Base-by-base conservation (phyloP, 306 rosid genomes). In the Prunus fruticosa region DNA sequence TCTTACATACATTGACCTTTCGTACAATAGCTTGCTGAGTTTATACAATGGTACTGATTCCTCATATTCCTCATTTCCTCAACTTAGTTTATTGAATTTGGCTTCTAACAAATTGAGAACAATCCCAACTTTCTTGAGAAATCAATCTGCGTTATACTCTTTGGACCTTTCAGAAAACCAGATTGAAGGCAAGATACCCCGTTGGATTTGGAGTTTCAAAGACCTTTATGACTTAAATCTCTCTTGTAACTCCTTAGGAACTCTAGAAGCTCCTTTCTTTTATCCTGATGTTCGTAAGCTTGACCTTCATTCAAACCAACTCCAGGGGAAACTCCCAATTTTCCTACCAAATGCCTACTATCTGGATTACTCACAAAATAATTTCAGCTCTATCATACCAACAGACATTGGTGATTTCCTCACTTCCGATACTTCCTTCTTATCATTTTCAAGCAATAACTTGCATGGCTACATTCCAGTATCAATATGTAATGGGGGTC, bases 301-400 rank as follows among this genome's bases (percentile, higher is more conserved):
- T 52, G 91, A 87, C 75, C 86, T 89, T 7, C 88, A 79, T 65
- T 45, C 64, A 4, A 89, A 89, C 78, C 58, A 50, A 2, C 79
- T 89, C 11, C 78, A 62, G 20, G 89, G 89, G 3, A 22, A 64
- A 30, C 11, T 89, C 46, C 72, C 86, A 1, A 1, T 45, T 11
- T 20, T 79, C 13, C 83, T 77, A 8, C 16, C 3, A 19, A 0
- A 0, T 3, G 22, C 8, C 22, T 0, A 0, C 5, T 89, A 83
- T 73, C 32, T 87, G 72, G 93, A 83, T 50, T 84, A 50, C 67
- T 89, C 93, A 0, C 0, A 0, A 0, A 89, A 87, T 76, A 14
- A 79, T 0, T 87, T 89, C 81, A 78, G 25, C 54, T 89, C 73
- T 68, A 0, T 13, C 47, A 64, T 83, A 32, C 84, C 85, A 27